phyloP scores from a whole-genome alignment of 768 basidiomycete species.

The Roridomyces roridus region DNA sequence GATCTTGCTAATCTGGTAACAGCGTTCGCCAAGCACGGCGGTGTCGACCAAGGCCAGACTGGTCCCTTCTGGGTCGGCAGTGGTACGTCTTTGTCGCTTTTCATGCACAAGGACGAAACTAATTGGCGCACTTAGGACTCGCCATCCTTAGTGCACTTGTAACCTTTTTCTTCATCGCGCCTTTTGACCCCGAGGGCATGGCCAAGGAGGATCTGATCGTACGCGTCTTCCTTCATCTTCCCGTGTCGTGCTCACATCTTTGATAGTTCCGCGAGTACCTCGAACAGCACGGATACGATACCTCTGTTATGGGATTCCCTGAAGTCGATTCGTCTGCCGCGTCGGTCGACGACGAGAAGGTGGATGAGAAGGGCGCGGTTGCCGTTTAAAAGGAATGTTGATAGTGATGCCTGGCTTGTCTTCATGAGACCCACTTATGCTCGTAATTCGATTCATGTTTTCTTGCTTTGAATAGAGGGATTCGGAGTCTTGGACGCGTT shows the following conservation, averaged over 20 bases:
- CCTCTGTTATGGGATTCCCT: slow-evolving; percentile 69
- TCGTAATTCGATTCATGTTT: too few species aligned
- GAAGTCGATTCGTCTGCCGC: background rate
- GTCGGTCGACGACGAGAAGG: slow-evolving; percentile 11
- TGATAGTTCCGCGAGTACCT: slow-evolving; percentile 85
- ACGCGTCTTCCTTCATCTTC: background rate
- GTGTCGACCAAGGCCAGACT: slow-evolving; percentile 66
- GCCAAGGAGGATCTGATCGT: slow-evolving; percentile 72
- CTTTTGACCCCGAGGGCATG: slow-evolving; percentile 82
- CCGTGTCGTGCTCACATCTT: background rate
- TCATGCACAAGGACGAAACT: background rate
- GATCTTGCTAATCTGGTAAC: slow-evolving; percentile 16
- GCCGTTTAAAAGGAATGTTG: too few species aligned
- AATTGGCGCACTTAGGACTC: slow-evolving; percentile 54
- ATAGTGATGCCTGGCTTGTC: too few species aligned
- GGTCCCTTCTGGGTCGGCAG: slow-evolving; percentile 92
- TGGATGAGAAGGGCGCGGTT: slow-evolving; percentile 19
- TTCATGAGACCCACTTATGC: too few species aligned
- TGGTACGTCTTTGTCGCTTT: slow-evolving; percentile 41
- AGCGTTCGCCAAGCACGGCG: slow-evolving; percentile 65
- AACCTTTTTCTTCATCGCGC: slow-evolving; percentile 75
- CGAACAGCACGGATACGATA: slow-evolving; percentile 80
- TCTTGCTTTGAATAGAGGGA: too few species aligned
- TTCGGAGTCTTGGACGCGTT: too few species aligned
- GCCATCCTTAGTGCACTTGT: slow-evolving; percentile 80